Conservation (phyloP, 2,329 filamentous ascomycete genomes). For the Cercospora beticola region DNA sequence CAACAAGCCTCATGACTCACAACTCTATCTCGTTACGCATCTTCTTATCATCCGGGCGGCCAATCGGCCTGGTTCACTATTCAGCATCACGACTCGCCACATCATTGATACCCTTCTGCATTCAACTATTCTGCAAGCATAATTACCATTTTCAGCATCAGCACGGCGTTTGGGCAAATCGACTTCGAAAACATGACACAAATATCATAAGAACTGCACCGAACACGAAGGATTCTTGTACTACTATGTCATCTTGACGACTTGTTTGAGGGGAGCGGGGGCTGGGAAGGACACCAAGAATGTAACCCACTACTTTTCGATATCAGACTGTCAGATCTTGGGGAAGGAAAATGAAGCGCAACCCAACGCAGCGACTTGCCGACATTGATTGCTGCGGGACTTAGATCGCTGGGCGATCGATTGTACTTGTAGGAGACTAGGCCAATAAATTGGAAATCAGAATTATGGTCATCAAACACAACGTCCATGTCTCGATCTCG, state of each 20-base stretch:
- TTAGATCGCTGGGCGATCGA: background rate
- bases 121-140: background rate
- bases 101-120: conserved; percentile 5
- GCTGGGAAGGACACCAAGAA: background rate
- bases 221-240: background rate
- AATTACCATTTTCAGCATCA: background rate
- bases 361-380: background rate
- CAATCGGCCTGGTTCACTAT: background rate
- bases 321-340: background rate
- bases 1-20: background rate
- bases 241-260: background rate
- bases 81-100: background rate
- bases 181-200: background rate
- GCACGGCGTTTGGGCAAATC: background rate
- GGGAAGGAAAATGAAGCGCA: background rate
- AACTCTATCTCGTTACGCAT: conserved; percentile 1
- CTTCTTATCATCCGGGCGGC: background rate
- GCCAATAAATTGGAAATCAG: background rate
- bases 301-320: background rate
- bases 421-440: background rate
- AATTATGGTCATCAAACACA: background rate
- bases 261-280: background rate
- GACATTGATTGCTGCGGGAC: background rate
- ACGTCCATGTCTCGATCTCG: background rate
- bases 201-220: background rate